These are phyloP conservation scores for Physcomitrium patens DNA, from an alignment of 225 moss, liverwort and hornwort genomes.

Conservation along the genomic window DNA sequence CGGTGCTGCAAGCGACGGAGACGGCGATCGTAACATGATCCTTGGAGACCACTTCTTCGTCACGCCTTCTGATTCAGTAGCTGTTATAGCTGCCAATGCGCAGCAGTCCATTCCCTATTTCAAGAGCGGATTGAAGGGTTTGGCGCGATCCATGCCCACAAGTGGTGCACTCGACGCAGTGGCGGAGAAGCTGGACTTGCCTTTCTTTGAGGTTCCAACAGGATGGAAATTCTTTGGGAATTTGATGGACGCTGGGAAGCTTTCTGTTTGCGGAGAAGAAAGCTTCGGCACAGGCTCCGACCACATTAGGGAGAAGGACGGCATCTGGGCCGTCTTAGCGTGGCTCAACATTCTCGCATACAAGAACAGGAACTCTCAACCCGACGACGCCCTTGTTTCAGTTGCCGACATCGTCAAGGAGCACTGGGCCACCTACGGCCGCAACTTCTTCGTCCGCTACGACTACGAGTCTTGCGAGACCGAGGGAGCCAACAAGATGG, in stretches of 20 bases:
- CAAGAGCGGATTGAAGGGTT: constrained; percentile 72
- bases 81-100: constrained; percentile 90
- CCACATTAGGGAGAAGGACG: constrained; percentile 96
- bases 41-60: constrained; percentile 94
- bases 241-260: constrained; percentile 86
- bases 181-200: constrained; percentile 66
- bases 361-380: constrained; percentile 59
- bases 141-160: constrained; percentile 97
- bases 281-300: constrained; percentile 98
- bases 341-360: constrained; percentile 79
- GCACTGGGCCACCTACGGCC: constrained; percentile 86
- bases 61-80: constrained; percentile 94
- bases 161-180: constrained; percentile 87
- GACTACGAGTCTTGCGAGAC: constrained; percentile 91
- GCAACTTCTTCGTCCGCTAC: constrained; percentile 91
- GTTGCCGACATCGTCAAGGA: constrained; percentile 77
- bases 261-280: constrained; percentile 92
- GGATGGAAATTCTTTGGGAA: constrained; percentile 98
- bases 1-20: constrained; percentile 97
- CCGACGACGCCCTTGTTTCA: constrained; percentile 62
- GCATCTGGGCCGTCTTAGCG: constrained; percentile 69
- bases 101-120: constrained; percentile 86
- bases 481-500: constrained; percentile 82
- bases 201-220: constrained; percentile 90
- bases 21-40: constrained; percentile 96